Base-by-base conservation (phyloP, 2,329 filamentous ascomycete genomes). In the Sporothrix luriei region DNA sequence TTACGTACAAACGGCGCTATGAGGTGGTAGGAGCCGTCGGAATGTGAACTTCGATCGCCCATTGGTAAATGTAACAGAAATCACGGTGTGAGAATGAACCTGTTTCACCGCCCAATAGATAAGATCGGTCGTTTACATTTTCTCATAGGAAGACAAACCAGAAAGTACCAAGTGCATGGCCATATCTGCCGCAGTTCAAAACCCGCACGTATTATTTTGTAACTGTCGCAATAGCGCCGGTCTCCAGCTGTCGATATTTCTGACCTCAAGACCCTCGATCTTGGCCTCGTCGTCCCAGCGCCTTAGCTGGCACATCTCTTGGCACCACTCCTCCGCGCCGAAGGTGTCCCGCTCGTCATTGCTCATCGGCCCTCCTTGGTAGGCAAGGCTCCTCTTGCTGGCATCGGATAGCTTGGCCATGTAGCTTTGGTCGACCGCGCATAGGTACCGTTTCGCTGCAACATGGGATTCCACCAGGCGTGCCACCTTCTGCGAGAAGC, bases 211-310 rank as follows among this genome's bases (percentile, higher is more conserved):
- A 4, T n/a, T 40, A 13, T 40, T 19, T 29, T 29, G 29, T 19
- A 59, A 21, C 19, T 59, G 55, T 19, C 55, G 62, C 62, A 52
- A n/a, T 19, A 66, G 26, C 11, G 16, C 43, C 16, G 62, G 46
- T 21, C 52, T 51, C 66, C 66, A 68, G 51, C 51, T 29, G 52
- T 69, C 68, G 5, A 69, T 33, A 5, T 59, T 38, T 14, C 43
- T 24, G 38, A 69, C 68, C 33, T 43, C 59, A 14, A 69, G 49
- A 7, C 49, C 59, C 38, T 69, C 68, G 4, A 69, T 48, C 57
- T 69, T 69, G 68, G 68, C 68, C 19, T 64, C 68, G 49, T 69
- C 68, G 38, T 69, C 68, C 68, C 68, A 69, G 9, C 33, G 10
- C 33, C 68, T 33, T 48, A 69, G 68, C 26, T 59, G 55, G 49